These are phyloP conservation scores for Volvox reticuliferus DNA, from an alignment of 139 green algal genomes.

Conservation along the genomic window DNA sequence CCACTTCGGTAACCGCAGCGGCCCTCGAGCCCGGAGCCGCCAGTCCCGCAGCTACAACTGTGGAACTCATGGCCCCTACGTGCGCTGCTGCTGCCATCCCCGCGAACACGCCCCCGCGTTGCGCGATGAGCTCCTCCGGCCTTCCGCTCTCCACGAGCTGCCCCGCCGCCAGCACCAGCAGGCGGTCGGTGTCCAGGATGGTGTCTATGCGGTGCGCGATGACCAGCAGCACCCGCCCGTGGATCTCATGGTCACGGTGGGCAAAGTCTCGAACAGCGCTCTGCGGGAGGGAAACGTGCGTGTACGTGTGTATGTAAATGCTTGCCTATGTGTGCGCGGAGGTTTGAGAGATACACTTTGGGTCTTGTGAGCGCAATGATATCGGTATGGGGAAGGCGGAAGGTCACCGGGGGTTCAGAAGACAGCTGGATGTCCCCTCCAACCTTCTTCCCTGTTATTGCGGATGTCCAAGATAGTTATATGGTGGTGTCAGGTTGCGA, in stretches of 20 bases:
- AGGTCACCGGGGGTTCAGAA: too few species aligned
- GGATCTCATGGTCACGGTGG: neutral
- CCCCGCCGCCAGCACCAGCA: constrained; percentile 85
- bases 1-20: too few species aligned
- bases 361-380: too few species aligned
- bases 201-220: constrained; percentile 90
- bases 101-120: constrained; percentile 50
- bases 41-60: neutral
- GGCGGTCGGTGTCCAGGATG: constrained; percentile 87
- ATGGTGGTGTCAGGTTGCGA: too few species aligned
- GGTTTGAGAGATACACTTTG: too few species aligned
- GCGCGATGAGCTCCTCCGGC: constrained; percentile 65
- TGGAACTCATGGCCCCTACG: neutral
- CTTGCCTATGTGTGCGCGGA: too few species aligned
- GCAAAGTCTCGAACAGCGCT: constrained; percentile 59
- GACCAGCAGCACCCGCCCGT: constrained; percentile 76
- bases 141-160: constrained; percentile 79
- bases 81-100: constrained; percentile 50
- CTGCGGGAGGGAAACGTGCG: neutral
- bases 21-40: too few species aligned
- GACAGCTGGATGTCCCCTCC: too few species aligned
- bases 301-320: too few species aligned
- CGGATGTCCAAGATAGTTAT: too few species aligned
- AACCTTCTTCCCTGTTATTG: too few species aligned
- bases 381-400: too few species aligned